Percentiles rank a stretch among this genome's conserved stretches.
These are phyloP conservation scores for Terfezia boudieri DNA, from an alignment of 495 filamentous ascomycete genomes.

Conservation along the genomic window DNA sequence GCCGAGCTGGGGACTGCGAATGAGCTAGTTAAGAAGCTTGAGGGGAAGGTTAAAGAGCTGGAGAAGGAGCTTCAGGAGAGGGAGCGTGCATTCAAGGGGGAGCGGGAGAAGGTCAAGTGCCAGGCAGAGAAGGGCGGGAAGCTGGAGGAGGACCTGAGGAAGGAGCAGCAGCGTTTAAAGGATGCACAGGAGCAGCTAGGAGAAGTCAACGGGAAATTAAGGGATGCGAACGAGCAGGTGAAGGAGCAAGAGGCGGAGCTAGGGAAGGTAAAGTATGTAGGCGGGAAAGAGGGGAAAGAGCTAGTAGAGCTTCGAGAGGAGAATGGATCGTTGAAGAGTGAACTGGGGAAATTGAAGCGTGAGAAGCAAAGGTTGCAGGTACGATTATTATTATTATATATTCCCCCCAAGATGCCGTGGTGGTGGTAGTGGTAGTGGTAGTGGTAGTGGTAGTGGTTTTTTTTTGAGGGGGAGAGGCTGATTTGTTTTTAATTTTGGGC, in stretches of 20 bases:
- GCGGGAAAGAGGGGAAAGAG: constrained; percentile 1
- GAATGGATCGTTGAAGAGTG: too few species aligned
- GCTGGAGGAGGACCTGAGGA: not conserved
- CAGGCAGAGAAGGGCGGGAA: not conserved
- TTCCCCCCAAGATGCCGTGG: too few species aligned
- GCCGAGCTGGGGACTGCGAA: constrained; percentile 33
- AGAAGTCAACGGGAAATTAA: not conserved
- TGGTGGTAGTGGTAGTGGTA: too few species aligned
- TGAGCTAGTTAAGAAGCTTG: constrained; percentile 37
- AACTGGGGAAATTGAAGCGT: too few species aligned
- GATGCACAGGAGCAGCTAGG: not conserved
- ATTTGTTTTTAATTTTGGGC: constrained; percentile 38
- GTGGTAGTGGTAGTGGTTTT: too few species aligned
- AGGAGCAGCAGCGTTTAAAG: not conserved
- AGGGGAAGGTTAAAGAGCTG: constrained; percentile 44
- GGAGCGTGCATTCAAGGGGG: not conserved
- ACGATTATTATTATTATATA: too few species aligned
- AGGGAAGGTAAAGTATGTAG: not conserved
- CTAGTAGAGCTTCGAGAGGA: not conserved
- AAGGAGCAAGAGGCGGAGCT: not conserved
- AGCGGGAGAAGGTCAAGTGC: not conserved
- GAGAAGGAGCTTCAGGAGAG: not conserved
- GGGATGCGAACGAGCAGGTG: not conserved
- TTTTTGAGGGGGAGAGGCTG: not conserved
- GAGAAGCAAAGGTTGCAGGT: too few species aligned